Percentiles rank a stretch among this genome's conserved stretches.
Evolutionary conservation across 2,329 filamentous ascomycete genomes (phyloP).

Genomic region (Colletotrichum lupini): DNA sequence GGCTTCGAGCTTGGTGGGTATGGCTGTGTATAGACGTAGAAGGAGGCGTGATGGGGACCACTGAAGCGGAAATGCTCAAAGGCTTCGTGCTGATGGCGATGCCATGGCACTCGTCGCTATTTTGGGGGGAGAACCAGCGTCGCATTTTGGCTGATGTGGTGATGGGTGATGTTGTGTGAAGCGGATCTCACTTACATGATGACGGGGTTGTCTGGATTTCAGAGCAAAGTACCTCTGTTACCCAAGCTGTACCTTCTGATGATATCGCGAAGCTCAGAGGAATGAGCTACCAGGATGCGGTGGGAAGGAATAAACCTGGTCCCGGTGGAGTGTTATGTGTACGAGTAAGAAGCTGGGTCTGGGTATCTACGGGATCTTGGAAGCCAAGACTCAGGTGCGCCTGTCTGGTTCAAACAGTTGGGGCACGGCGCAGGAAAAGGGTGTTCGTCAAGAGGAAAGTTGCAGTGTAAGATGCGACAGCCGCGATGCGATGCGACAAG

Average conservation of each 20-base stretch:
- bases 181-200: conserved; percentile 26
- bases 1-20: not conserved
- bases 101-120: conserved; percentile 14
- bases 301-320: not conserved
- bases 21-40: not conserved
- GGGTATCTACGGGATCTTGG: not conserved
- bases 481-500: conserved; percentile 28
- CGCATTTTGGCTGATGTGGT: conserved; percentile 10
- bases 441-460: conserved; percentile 3
- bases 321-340: conserved; percentile 3
- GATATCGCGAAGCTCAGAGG: not conserved
- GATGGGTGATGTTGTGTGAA: not conserved
- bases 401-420: not conserved
- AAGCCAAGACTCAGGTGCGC: conserved; percentile 4
- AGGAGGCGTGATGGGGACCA: not conserved
- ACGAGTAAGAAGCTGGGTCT: not conserved
- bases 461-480: conserved; percentile 17
- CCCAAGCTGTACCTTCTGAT: not conserved
- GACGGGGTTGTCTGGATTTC: not conserved
- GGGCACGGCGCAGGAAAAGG: not conserved
- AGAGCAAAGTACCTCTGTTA: not conserved
- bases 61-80: not conserved
- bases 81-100: not conserved
- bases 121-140: conserved; percentile 24
- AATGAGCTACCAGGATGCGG: not conserved